These are phyloP conservation scores for Termitomyces bulborhizus DNA, from an alignment of 768 basidiomycete genomes.

Conservation along the genomic window DNA sequence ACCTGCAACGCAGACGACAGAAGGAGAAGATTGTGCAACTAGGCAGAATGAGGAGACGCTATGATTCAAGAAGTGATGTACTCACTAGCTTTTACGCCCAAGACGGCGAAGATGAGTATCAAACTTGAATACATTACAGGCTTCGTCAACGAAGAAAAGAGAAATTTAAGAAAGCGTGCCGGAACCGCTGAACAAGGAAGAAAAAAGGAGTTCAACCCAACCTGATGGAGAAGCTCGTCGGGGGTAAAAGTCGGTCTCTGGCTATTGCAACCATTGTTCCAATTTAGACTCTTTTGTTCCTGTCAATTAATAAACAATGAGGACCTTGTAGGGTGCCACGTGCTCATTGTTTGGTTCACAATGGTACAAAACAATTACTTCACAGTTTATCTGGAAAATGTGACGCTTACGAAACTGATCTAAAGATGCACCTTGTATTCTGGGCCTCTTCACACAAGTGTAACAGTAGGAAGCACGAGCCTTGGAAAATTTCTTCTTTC, in stretches of 20 bases:
- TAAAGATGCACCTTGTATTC: no score
- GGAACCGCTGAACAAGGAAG: not conserved
- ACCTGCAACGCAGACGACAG: conserved; percentile 79
- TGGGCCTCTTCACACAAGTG: no score
- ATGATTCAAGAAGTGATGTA: not conserved
- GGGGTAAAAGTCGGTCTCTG: conserved; percentile 5
- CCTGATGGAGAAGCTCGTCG: not conserved
- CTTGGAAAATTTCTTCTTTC: no score
- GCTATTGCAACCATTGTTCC: conserved; percentile 13
- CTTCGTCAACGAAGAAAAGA: conserved; percentile 18
- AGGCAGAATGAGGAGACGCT: not conserved
- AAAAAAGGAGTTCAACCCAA: conserved; percentile 4
- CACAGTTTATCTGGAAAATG: no score
- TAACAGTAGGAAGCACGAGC: no score
- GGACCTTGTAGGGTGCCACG: not conserved
- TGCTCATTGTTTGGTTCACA: not conserved
- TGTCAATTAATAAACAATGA: not conserved
- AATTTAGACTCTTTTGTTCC: conserved; percentile 5
- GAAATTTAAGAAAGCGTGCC: not conserved
- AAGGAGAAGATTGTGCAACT: conserved; percentile 40
- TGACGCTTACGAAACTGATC: no score
- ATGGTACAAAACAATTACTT: no score
- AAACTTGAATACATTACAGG: conserved; percentile 30
- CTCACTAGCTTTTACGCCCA: conserved; percentile 32
- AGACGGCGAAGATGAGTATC: conserved; percentile 24